Percentiles rank a stretch among this genome's conserved stretches.
These are phyloP conservation scores for Pythium chondricola DNA, from an alignment of 352 stramenopile genomes.

Conservation along the genomic window DNA sequence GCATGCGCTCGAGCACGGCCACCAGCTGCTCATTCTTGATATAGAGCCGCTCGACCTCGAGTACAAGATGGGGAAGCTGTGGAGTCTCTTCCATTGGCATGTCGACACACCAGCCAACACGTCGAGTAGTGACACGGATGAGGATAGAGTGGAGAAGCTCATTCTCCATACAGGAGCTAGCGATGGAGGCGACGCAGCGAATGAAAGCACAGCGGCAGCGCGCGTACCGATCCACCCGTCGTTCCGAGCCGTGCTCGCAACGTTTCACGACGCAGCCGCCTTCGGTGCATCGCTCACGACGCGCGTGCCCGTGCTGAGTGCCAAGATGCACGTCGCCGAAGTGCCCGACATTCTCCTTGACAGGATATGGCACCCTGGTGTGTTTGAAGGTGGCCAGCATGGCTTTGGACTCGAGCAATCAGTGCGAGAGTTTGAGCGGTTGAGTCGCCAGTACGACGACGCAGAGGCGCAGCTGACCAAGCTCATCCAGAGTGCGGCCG, in stretches of 20 bases:
- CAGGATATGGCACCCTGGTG: slow-evolving; percentile 31
- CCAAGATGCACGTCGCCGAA: slow-evolving; percentile 22
- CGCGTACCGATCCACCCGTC: slow-evolving; percentile 20
- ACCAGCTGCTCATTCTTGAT: slow-evolving; percentile 57
- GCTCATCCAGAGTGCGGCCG: slow-evolving; percentile 33
- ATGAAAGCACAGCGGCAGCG: neutral
- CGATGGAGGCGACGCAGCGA: neutral
- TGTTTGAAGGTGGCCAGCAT: slow-evolving; percentile 9
- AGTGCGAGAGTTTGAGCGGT: slow-evolving; percentile 23
- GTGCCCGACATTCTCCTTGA: slow-evolving; percentile 34
- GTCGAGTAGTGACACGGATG: neutral
- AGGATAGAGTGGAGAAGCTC: neutral
- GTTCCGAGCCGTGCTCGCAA: slow-evolving; percentile 42
- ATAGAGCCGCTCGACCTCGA: slow-evolving; percentile 37
- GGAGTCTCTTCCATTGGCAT: slow-evolving; percentile 29
- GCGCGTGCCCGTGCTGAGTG: slow-evolving; percentile 30
- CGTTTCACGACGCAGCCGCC: slow-evolving; percentile 13
- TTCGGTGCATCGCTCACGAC: slow-evolving; percentile 38
- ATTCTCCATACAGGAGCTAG: neutral
- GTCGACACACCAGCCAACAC: neutral
- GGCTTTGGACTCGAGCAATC: slow-evolving; percentile 23
- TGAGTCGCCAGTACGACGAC: slow-evolving; percentile 15
- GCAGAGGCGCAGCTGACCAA: slow-evolving; percentile 26
- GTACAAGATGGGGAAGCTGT: slow-evolving; percentile 7
- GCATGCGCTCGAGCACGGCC: slow-evolving; percentile 31